Evolutionary conservation across 805 yeast genomes (phyloP), one percentile per base, ranked within the genome.

Genomic region (Pichia heedii): DNA sequence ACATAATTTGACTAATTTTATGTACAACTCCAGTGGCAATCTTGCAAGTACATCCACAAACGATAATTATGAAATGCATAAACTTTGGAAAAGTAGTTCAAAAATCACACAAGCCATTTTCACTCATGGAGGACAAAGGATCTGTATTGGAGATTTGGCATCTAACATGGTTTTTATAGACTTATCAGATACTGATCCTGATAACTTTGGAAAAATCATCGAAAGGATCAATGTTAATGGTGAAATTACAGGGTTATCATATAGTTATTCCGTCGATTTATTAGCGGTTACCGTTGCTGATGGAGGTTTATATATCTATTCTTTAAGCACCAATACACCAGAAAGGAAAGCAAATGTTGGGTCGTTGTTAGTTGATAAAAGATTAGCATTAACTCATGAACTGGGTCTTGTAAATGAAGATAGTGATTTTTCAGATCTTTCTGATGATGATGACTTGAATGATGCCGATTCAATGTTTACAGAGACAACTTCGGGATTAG

Each of bases 101-200:
- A 29, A 37, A 9, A 42, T 79, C 20, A 62, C 84, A 48, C 80
- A 74, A 49, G 69, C 75, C 8, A 64, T 63, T 13, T 73, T 77
- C 52, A 74, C 81, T 20, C 84, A 82, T 50, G 76, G 73, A 40
- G 87, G 83, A 0, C 70, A 73, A 30, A 65, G 76, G 55, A 65
- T 71, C 1, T 66, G 78, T 1, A 70, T 77, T 46, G 88, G 81
- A 22, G 89, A 90, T 33, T 84, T 81, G 50, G 83, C 77, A 49
- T 71, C 73, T 36, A 77, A 77, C 43, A 59, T 83, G 35, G 64
- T 67, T 2, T 54, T 81, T 3, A 57, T 79, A 1, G 76, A 64
- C 32, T 57, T 61, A 15, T 55, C 59, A 13, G 50, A 54, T 10
- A 30, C 49, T 4, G n/a, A 27, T 27, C 12, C 32, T 5, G 51